A percentile compares a stretch with the other conserved stretches of the same genome.
Evolutionary conservation across 305 asterid species (phyloP).

Genomic region (Lippia alba): DNA sequence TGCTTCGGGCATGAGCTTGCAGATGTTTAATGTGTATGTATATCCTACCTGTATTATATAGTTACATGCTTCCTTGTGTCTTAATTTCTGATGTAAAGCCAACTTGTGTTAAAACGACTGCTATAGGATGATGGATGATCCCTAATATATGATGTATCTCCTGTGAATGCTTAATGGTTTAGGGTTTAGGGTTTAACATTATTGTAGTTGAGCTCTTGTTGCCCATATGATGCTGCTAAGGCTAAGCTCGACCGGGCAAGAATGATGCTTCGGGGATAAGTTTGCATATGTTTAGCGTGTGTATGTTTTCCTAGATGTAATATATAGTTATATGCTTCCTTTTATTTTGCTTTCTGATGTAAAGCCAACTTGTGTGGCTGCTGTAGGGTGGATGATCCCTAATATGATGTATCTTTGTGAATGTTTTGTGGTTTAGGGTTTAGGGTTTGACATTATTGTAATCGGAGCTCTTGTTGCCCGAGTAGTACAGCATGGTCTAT

Average conservation of each 20-base stretch:
- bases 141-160: not conserved
- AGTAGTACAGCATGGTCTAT: no score
- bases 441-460: not conserved
- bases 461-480: not conserved
- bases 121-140: not conserved
- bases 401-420: not conserved
- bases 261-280: conserved; percentile 39
- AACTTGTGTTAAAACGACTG: not conserved
- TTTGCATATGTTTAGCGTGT: not conserved
- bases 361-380: not conserved
- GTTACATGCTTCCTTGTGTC: not conserved
- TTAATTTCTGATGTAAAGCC: not conserved
- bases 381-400: not conserved
- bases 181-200: not conserved
- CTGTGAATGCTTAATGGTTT: not conserved
- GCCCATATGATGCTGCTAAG: conserved; percentile 37
- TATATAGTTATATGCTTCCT: conserved; percentile 2
- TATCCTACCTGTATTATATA: conserved; percentile 8
- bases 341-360: not conserved
- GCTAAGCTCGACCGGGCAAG: conserved; percentile 46
- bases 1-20: conserved; percentile 39
- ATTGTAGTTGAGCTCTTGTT: not conserved
- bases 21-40: not conserved
- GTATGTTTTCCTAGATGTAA: not conserved
- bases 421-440: not conserved